A percentile compares a stretch with the other conserved stretches of the same genome.
These are phyloP conservation scores for Fusarium sp. DNA, from an alignment of 2,329 filamentous ascomycete species.

Conservation along the genomic window DNA sequence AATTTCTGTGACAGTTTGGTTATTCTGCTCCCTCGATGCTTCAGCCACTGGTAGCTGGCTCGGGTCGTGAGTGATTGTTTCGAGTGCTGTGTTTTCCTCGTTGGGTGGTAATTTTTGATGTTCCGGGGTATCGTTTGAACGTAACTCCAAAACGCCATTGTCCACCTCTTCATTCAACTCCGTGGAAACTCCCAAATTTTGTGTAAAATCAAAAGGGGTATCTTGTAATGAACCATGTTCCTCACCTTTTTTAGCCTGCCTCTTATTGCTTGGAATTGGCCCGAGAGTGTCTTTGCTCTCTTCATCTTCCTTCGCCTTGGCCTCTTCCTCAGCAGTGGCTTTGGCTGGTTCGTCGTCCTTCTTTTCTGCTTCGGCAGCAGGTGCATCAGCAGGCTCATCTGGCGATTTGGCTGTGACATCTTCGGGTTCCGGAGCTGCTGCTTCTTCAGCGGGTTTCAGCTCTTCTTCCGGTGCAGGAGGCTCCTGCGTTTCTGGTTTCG, in stretches of 20 bases:
- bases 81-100: constrained; percentile 42
- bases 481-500: constrained; percentile 31
- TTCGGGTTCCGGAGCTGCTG: constrained; percentile 29
- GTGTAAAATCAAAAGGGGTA: constrained; percentile 52
- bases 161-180: constrained; percentile 42
- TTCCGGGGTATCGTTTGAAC: constrained; percentile 43
- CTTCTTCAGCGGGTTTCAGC: constrained; percentile 30
- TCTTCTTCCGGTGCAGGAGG: constrained; percentile 25
- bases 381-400: constrained; percentile 30
- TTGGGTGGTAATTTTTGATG: constrained; percentile 29
- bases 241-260: constrained; percentile 58
- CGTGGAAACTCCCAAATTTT: constrained; percentile 45
- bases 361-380: constrained; percentile 35
- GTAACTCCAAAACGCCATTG: constrained; percentile 45
- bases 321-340: constrained; percentile 22
- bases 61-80: constrained; percentile 22
- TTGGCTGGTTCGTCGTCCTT: constrained; percentile 21
- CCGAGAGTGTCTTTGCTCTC: constrained; percentile 55
- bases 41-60: constrained; percentile 23
- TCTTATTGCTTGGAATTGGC: constrained; percentile 52
- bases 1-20: constrained; percentile 32
- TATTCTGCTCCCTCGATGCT: constrained; percentile 16
- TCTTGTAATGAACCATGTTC: constrained; percentile 51
- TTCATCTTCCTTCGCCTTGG: constrained; percentile 44
- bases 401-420: constrained; percentile 21